phyloP scores from a whole-genome alignment of 1,284 basidiomycete genomes.

The Porogramme epimiltina region DNA sequence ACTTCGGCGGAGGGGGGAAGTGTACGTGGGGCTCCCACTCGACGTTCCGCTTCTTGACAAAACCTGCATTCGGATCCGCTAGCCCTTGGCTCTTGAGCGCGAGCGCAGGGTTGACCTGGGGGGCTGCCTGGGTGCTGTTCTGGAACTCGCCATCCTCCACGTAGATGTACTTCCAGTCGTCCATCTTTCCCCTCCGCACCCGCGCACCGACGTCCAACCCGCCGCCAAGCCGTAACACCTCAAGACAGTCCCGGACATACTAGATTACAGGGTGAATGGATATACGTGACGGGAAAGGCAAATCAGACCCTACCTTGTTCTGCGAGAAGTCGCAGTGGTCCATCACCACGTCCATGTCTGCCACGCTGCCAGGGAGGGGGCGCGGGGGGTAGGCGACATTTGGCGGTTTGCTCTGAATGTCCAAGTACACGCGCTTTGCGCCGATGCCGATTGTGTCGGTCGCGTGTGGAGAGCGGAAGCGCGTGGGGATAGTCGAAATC shows the following conservation, averaged over 20 bases:
- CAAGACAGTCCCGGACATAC: constrained; percentile 81
- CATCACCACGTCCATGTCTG: constrained; percentile 88
- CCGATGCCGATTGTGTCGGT: constrained; percentile 65
- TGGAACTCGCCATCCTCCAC: constrained; percentile 52
- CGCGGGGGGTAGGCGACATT: constrained; percentile 78
- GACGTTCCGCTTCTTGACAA: constrained; percentile 22
- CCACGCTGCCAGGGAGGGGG: constrained; percentile 79
- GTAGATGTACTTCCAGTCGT: constrained; percentile 71
- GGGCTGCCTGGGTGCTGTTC: constrained; percentile 36
- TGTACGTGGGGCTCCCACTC: constrained; percentile 47
- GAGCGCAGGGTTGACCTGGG: constrained; percentile 18
- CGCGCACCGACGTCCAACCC: constrained; percentile 65
- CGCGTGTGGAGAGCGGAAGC: constrained; percentile 38
- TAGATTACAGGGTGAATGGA: constrained; percentile 27
- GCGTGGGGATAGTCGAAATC: constrained; percentile 44
- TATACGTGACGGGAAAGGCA: background rate
- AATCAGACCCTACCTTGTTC: constrained; percentile 58
- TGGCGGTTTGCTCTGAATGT: constrained; percentile 60
- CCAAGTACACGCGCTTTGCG: constrained; percentile 75
- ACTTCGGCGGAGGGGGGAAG: constrained; percentile 39
- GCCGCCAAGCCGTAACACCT: constrained; percentile 70
- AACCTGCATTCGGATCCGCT: constrained; percentile 21
- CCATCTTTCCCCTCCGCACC: constrained; percentile 59
- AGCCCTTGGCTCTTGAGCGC: constrained; percentile 22
- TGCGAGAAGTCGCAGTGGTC: constrained; percentile 88